Base-by-base conservation (phyloP, 345 rosid genomes). In the Brassica carinata region DNA sequence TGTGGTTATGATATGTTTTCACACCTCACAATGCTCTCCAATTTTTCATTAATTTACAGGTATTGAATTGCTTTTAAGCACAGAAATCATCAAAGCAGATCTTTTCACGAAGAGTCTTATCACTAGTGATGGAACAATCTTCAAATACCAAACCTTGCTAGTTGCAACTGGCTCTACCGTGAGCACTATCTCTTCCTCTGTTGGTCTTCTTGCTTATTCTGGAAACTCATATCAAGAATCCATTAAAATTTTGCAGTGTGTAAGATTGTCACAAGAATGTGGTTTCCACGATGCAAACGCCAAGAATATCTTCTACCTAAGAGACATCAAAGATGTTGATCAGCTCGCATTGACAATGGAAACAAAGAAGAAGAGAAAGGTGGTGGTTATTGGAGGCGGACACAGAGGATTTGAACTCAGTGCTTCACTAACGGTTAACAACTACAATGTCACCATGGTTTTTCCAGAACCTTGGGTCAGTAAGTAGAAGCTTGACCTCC, bases 361-460 rank as follows among this genome's bases (percentile, higher is more conserved):
- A 65, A 3, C 68, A 55, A 90, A 87, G 84, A 9, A 93, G 96
- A 15, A 90, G 6, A 92, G 97, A n/a, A 92, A 86, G 51, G 89
- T 86, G 45, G 98, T 94, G 59, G 79, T 94, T 74, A 86, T 94
- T 55, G 98, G 98, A 15, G 97, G 98, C 71, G 98, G 98, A 61
- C 90, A 87, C 86, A 89, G 88, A 40, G 96, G 96, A 18, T 91
- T 92, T 72, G 97, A 83, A 76, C 84, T 89, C 67, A 85, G 94
- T 76, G 92, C 96, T 67, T 92, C 88, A 10, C 73, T 90, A 74
- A 88, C 18, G 59, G 78, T 88, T 72, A 92, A 89, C 74, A 79
- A 92, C 38, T 9, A 86, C 14, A 88, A 92, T 59, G 97, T 94
- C 71, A 89, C 84, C 19, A 90, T 94, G 93, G 89, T 94, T 63